phyloP scores from a whole-genome alignment of 768 basidiomycete genomes.

The Xerocomellus amylosporus region DNA sequence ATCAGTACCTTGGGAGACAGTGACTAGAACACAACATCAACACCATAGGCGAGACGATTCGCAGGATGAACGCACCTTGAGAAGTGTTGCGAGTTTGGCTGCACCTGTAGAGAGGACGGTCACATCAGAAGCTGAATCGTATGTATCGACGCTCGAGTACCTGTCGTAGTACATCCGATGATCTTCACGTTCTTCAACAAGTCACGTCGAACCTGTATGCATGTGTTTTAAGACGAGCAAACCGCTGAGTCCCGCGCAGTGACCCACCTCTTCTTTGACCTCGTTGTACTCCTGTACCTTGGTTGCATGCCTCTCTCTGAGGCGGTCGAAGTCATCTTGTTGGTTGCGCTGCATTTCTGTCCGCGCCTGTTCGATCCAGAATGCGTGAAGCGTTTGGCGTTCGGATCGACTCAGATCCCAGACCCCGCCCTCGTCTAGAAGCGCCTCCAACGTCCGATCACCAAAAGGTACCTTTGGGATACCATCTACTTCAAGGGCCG shows the following conservation, averaged over 20 bases:
- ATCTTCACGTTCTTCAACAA: slow-evolving; percentile 56
- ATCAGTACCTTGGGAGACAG: slow-evolving; percentile 59
- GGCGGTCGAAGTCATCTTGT: slow-evolving; percentile 41
- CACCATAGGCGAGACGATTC: neutral
- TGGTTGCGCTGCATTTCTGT: slow-evolving; percentile 27
- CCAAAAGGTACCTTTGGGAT: slow-evolving; percentile 40
- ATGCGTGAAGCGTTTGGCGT: slow-evolving; percentile 40
- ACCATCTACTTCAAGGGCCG: slow-evolving; percentile 31
- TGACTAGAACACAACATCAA: slow-evolving; percentile 37
- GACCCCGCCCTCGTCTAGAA: slow-evolving; percentile 38
- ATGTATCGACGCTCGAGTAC: slow-evolving; percentile 31
- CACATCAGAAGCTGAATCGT: neutral
- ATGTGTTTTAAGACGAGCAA: neutral
- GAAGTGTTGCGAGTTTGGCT: slow-evolving; percentile 57
- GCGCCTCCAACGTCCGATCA: slow-evolving; percentile 36
- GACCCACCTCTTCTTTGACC: slow-evolving; percentile 53
- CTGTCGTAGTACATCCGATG: slow-evolving; percentile 77
- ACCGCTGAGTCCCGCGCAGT: neutral
- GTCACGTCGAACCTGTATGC: slow-evolving; percentile 48
- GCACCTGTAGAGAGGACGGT: slow-evolving; percentile 44
- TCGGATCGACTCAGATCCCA: slow-evolving; percentile 57
- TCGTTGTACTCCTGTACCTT: slow-evolving; percentile 37
- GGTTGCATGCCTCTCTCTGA: slow-evolving; percentile 41
- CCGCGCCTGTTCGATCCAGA: slow-evolving; percentile 49
- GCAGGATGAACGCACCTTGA: slow-evolving; percentile 43